Evolutionary conservation across 257 asterid species (phyloP).

Genomic region (Petunia axillaris): DNA sequence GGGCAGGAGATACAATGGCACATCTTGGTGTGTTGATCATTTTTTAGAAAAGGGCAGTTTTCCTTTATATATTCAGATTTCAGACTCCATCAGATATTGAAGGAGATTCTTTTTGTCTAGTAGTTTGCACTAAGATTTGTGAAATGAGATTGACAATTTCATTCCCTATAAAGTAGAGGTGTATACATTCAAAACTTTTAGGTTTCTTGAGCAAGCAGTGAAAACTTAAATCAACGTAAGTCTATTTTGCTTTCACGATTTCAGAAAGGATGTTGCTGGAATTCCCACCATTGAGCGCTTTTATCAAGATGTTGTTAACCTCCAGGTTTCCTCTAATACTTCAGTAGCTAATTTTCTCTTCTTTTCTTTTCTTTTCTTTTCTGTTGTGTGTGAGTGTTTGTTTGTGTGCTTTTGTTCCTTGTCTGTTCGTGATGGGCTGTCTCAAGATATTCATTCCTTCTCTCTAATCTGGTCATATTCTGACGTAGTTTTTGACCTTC

Average conservation of each 20-base stretch:
- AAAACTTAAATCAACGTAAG: slow-evolving; percentile 2
- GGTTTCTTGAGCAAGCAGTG: background rate
- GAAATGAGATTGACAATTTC: background rate
- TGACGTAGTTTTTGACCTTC: background rate
- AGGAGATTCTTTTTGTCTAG: background rate
- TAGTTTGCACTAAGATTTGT: background rate
- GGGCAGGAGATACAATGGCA: background rate
- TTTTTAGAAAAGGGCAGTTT: background rate
- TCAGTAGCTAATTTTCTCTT: slow-evolving; percentile 29
- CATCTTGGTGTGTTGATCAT: background rate
- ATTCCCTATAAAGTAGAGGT: background rate
- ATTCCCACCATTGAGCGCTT: slow-evolving; percentile 59
- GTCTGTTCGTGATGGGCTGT: background rate
- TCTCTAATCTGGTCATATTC: slow-evolving; percentile 10
- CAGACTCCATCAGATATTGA: background rate
- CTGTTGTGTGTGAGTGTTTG: background rate
- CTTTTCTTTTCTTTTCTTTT: background rate
- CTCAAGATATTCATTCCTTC: background rate
- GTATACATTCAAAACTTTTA: background rate
- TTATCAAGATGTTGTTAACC: slow-evolving; percentile 74
- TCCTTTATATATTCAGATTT: background rate
- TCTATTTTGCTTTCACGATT: slow-evolving; percentile 24
- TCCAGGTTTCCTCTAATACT: slow-evolving; percentile 62
- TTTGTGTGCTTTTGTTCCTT: slow-evolving; percentile 11
- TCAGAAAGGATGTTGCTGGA: slow-evolving; percentile 86